phyloP scores from a whole-genome alignment of 177 flowering plant genomes.

The Tripterygium wilfordii region DNA sequence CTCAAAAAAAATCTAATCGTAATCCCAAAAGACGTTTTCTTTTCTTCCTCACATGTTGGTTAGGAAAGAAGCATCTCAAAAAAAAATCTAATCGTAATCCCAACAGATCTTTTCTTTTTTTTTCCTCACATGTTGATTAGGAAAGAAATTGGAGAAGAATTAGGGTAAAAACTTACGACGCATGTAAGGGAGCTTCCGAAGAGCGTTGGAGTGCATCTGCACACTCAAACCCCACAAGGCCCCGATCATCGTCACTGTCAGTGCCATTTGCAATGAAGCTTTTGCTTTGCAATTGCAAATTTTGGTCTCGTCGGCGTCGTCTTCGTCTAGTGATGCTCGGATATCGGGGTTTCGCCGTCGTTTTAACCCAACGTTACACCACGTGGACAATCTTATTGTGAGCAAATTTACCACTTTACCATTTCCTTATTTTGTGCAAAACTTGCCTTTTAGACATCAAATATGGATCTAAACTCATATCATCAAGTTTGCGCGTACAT shows the following conservation, averaged over 20 bases:
- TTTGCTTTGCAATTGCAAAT: neutral
- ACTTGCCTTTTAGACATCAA: no score
- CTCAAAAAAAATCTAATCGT: neutral
- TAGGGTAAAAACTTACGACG: constrained; percentile 43
- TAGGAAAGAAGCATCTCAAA: neutral
- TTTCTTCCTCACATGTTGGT: neutral
- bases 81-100: neutral
- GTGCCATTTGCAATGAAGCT: constrained; percentile 38
- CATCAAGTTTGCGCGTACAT: no score
- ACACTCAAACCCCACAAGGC: constrained; percentile 78
- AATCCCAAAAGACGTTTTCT: neutral
- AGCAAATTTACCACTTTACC: no score
- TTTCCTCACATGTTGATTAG: neutral
- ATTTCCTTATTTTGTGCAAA: no score
- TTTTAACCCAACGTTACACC: no score
- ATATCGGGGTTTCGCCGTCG: no score
- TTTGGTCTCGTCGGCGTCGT: neutral
- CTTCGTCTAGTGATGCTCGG: neutral
- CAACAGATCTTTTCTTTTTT: neutral
- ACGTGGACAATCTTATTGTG: no score
- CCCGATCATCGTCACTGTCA: constrained; percentile 64
- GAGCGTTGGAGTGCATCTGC: constrained; percentile 93
- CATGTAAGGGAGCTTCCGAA: constrained; percentile 92
- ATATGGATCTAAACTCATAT: no score
- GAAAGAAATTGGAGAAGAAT: no score